Evolutionary conservation across 768 basidiomycete species (phyloP).

Genomic region (Hysterangium stoloniferum): DNA sequence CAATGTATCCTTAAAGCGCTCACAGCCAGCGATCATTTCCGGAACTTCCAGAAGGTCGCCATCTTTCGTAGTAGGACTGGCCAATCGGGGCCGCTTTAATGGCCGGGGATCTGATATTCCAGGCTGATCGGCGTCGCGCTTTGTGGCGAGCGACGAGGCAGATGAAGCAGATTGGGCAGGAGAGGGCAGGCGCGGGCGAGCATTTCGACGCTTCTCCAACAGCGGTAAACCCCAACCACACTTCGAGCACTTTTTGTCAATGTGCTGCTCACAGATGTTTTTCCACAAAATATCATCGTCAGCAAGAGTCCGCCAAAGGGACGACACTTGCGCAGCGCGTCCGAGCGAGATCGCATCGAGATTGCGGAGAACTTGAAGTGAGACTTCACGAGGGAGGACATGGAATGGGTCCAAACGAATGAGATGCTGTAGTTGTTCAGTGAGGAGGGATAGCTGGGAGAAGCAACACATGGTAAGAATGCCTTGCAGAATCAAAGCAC

Average conservation of each 20-base stretch:
- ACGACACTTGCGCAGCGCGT: conserved; percentile 85
- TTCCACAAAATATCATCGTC: conserved; percentile 96
- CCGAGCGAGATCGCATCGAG: conserved; percentile 92
- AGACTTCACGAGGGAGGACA: conserved; percentile 85
- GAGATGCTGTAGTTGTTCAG: conserved; percentile 83
- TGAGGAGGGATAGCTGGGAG: conserved; percentile 92
- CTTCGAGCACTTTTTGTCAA: conserved; percentile 91
- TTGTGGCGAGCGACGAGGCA: conserved; percentile 14
- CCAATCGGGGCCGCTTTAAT: conserved; percentile 17
- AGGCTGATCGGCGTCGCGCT: conserved; percentile 13
- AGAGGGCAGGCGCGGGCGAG: neutral
- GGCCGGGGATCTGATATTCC: conserved; percentile 2
- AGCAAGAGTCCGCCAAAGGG: conserved; percentile 77
- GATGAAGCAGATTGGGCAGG: conserved; percentile 13
- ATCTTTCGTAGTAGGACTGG: conserved; percentile 8
- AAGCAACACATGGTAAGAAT: conserved; percentile 99
- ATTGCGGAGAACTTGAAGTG: conserved; percentile 76
- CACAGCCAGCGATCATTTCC: too few species aligned
- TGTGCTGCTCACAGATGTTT: conserved; percentile 96
- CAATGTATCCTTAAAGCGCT: conserved; percentile 26
- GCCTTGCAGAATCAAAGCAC: conserved; percentile 92
- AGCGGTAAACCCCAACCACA: conserved; percentile 97
- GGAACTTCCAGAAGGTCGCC: neutral
- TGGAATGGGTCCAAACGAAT: conserved; percentile 94
- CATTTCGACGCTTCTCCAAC: conserved; percentile 61